Percentiles rank a stretch among this genome's conserved stretches.
phyloP scores from a whole-genome alignment of 768 basidiomycete species.

The Cystobasidiopsis lactophilus region DNA sequence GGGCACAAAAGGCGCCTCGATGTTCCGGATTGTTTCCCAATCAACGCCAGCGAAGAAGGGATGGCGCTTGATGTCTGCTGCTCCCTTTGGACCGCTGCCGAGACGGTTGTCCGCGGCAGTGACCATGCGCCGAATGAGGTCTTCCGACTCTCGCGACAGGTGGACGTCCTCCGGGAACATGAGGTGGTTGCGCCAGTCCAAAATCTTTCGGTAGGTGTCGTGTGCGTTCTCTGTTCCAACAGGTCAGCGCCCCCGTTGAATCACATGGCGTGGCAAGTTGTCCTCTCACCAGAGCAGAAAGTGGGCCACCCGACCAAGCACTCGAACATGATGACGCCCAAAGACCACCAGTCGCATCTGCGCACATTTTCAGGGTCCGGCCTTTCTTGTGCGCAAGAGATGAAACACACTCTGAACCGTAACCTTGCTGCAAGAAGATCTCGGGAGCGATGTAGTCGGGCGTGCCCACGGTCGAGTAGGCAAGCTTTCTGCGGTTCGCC shows the following conservation, averaged over 20 bases:
- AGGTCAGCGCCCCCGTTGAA: conserved; percentile 21
- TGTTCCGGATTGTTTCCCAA: conserved; percentile 64
- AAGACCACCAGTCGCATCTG: conserved; percentile 87
- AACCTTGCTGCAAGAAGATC: conserved; percentile 90
- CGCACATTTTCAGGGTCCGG: too few relatives aligned
- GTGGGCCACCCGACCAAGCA: conserved; percentile 92
- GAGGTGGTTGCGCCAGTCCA: conserved; percentile 74
- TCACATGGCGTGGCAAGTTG: background rate
- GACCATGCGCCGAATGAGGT: conserved; percentile 55
- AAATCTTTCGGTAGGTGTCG: conserved; percentile 91
- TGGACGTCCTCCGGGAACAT: conserved; percentile 85
- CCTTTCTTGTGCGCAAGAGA: background rate
- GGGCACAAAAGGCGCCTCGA: conserved; percentile 92
- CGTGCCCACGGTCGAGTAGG: conserved; percentile 53
- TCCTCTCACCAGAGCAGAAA: background rate
- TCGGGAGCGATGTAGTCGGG: conserved; percentile 27
- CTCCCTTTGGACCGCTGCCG: conserved; percentile 22
- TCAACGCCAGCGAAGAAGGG: conserved; percentile 88
- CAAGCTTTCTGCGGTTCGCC: conserved; percentile 86
- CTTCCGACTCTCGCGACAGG: conserved; percentile 72
- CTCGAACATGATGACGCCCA: conserved; percentile 97
- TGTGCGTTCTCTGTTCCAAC: conserved; percentile 89
- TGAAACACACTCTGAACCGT: conserved; percentile 53
- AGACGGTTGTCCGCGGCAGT: conserved; percentile 60
- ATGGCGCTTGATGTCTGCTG: conserved; percentile 76